phyloP scores from a whole-genome alignment of 2,329 filamentous ascomycete species.

The Pyricularia sp. region DNA sequence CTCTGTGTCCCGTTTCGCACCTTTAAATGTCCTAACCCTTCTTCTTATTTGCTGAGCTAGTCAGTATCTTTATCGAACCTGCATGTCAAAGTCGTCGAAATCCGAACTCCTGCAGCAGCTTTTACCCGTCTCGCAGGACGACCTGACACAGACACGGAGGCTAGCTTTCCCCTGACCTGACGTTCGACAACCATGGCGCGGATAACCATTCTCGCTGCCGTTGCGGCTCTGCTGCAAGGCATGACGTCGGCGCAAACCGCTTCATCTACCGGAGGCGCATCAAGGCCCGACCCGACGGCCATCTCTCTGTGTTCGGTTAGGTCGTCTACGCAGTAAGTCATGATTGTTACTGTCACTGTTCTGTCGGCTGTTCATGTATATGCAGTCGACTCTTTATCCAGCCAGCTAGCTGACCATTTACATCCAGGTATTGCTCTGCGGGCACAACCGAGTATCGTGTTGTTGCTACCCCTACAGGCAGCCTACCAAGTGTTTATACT shows the following conservation, averaged over 20 bases:
- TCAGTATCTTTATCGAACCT: background rate
- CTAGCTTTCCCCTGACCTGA: background rate
- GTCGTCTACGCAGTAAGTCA: conserved; percentile 2
- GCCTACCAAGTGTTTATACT: conserved; percentile 18
- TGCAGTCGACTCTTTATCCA: background rate
- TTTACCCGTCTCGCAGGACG: background rate
- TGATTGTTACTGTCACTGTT: background rate
- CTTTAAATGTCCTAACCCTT: background rate
- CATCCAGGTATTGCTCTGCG: background rate
- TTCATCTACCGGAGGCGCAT: background rate
- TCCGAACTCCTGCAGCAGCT: background rate
- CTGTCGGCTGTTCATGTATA: background rate
- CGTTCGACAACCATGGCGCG: background rate
- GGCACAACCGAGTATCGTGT: conserved; percentile 5
- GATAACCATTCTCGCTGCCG: background rate
- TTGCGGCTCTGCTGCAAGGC: background rate
- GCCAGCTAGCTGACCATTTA: background rate
- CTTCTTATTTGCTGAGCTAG: background rate
- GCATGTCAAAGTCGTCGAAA: background rate
- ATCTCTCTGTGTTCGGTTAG: conserved; percentile 3
- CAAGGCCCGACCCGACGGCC: background rate
- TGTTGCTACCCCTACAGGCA: conserved; percentile 1
- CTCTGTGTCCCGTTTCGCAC: background rate
- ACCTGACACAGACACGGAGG: background rate
- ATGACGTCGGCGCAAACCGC: background rate